A percentile compares a stretch with the other conserved stretches of the same genome.
phyloP scores from a whole-genome alignment of 225 moss, liverwort and hornwort species.

The Marchantia paleacea region DNA sequence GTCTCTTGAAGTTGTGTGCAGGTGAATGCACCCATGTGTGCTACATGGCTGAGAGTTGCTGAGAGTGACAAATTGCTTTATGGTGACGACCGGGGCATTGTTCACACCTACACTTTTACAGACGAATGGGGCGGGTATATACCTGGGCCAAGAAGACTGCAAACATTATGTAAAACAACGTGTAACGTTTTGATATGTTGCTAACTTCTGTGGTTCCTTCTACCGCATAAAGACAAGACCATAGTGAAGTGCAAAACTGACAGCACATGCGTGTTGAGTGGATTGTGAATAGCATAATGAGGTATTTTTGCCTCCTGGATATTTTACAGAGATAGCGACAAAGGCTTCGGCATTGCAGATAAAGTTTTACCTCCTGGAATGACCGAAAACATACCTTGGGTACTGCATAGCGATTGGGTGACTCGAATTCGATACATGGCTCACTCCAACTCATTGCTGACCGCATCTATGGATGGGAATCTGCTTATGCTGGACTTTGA shows the following conservation, averaged over 20 bases:
- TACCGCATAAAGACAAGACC: too few species aligned
- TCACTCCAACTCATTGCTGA: constrained; percentile 80
- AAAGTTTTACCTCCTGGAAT: constrained; percentile 71
- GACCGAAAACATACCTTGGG: constrained; percentile 72
- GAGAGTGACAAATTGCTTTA: constrained; percentile 90
- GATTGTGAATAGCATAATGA: background rate
- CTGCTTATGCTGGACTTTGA: constrained; percentile 91
- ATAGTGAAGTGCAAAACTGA: too few species aligned
- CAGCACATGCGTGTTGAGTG: background rate
- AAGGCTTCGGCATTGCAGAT: constrained; percentile 60
- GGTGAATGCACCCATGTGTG: constrained; percentile 97
- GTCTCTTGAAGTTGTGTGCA: constrained; percentile 23
- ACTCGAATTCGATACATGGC: constrained; percentile 71
- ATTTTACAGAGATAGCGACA: constrained; percentile 53
- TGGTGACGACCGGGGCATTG: constrained; percentile 79
- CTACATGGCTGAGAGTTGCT: constrained; percentile 80
- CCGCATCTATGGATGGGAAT: constrained; percentile 77
- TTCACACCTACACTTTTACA: constrained; percentile 79
- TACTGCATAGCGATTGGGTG: constrained; percentile 81
- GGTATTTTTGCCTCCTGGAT: background rate
- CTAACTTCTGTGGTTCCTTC: too few species aligned
- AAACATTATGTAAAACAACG: too few species aligned
- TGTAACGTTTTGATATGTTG: too few species aligned
- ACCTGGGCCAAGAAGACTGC: too few species aligned
- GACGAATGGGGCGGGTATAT: constrained; percentile 94